phyloP scores from a whole-genome alignment of 495 filamentous ascomycete genomes.

The Hyphodiscus hymeniophilus region DNA sequence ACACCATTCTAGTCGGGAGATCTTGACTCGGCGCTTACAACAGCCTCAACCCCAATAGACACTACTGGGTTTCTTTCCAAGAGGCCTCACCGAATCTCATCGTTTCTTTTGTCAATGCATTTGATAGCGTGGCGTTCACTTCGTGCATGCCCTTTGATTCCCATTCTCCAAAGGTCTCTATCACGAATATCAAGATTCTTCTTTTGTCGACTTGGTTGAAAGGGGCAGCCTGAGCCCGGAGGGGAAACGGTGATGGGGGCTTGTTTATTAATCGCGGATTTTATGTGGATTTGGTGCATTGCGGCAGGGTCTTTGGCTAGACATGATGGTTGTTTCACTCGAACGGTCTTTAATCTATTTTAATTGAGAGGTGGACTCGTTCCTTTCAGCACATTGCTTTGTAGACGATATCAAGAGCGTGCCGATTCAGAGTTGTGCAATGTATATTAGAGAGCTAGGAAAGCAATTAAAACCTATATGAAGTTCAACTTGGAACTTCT shows the following conservation, averaged over 20 bases:
- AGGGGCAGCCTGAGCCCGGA: neutral
- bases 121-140: conserved; percentile 21
- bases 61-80: neutral
- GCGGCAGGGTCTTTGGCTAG: conserved; percentile 15
- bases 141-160: conserved; percentile 17
- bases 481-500: too few relatives aligned
- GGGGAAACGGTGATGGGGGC: conserved; percentile 1
- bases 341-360: neutral
- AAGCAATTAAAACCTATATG: neutral
- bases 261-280: conserved; percentile 1
- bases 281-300: conserved; percentile 18
- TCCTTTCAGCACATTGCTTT: neutral
- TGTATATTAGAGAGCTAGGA: conserved; percentile 7
- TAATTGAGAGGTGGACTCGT: conserved; percentile 1
- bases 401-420: neutral
- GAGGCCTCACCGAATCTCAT: neutral
- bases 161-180: neutral
- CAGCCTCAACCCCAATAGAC: neutral
- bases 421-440: neutral
- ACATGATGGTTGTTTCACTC: neutral
- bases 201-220: neutral
- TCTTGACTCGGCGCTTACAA: neutral
- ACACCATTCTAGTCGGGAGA: conserved; percentile 53
- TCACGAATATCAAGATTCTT: conserved; percentile 16
- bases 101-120: conserved; percentile 14